These are phyloP conservation scores for Vigna hirtella DNA, from an alignment of 306 rosid species.

Conservation along the genomic window DNA sequence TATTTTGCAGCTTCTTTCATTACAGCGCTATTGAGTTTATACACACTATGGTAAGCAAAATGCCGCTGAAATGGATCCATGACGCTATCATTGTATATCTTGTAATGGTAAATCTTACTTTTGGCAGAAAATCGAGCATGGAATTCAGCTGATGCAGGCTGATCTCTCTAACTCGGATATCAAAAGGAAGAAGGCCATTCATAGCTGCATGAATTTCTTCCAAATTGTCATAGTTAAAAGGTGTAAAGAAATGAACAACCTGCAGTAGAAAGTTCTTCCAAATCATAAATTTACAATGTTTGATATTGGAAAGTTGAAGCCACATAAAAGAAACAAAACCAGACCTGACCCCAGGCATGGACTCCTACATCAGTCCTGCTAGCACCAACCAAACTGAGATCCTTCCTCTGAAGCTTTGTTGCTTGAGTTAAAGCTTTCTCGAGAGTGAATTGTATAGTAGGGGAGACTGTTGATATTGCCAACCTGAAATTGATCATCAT, in stretches of 20 bases:
- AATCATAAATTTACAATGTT: constrained; percentile 39
- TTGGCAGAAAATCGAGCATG: constrained; percentile 89
- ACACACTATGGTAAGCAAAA: constrained; percentile 73
- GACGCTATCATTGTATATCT: constrained; percentile 76
- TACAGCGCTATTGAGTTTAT: constrained; percentile 69
- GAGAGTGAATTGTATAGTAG: constrained; percentile 77
- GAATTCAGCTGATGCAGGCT: constrained; percentile 79
- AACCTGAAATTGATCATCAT: constrained; percentile 60
- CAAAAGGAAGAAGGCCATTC: constrained; percentile 87
- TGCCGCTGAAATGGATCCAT: constrained; percentile 86
- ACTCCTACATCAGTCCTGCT: constrained; percentile 94
- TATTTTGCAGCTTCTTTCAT: constrained; percentile 85
- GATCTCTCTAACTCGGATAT: constrained; percentile 84
- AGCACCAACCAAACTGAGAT: constrained; percentile 83
- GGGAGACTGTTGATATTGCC: constrained; percentile 97
- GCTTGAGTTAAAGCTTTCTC: constrained; percentile 71
- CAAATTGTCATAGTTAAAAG: constrained; percentile 78
- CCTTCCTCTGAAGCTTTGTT: constrained; percentile 82
- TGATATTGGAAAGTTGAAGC: constrained; percentile 22
- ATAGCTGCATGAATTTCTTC: constrained; percentile 73
- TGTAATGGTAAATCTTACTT: constrained; percentile 93
- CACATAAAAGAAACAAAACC: constrained; percentile 43
- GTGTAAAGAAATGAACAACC: constrained; percentile 94
- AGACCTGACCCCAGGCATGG: constrained; percentile 99
- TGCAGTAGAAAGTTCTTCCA: constrained; percentile 45